These are phyloP conservation scores for Puya raimondii DNA, from an alignment of 176 grass and related monocot genomes.

Conservation along the genomic window DNA sequence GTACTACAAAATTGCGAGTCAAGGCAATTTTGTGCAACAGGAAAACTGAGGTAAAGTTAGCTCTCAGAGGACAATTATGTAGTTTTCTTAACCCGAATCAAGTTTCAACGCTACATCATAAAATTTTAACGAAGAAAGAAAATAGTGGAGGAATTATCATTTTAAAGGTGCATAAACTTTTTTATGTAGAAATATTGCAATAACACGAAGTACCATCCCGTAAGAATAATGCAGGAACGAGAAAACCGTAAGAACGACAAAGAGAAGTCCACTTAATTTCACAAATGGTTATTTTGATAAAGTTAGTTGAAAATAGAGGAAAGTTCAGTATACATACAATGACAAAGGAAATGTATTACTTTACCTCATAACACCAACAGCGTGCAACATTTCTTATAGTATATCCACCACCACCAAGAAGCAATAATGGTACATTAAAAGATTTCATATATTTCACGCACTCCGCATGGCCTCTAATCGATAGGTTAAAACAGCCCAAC, in stretches of 20 bases:
- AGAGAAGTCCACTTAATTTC: background rate
- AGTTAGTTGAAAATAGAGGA: background rate
- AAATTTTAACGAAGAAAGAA: background rate
- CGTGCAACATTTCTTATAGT: slow-evolving; percentile 93
- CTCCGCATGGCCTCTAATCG: slow-evolving; percentile 75
- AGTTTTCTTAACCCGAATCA: background rate
- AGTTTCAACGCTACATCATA: background rate
- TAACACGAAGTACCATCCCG: background rate
- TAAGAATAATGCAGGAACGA: background rate
- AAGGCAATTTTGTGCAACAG: background rate
- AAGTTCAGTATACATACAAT: background rate
- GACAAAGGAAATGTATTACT: background rate
- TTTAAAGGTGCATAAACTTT: background rate
- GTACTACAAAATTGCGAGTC: background rate
- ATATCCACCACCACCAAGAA: slow-evolving; percentile 90
- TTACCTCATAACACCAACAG: slow-evolving; percentile 96
- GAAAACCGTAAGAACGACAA: background rate
- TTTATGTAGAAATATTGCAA: background rate
- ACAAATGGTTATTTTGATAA: background rate
- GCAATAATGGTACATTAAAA: slow-evolving; percentile 83
- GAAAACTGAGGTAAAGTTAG: background rate
- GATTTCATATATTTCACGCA: slow-evolving; percentile 92
- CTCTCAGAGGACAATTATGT: background rate
- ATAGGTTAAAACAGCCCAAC: slow-evolving; percentile 88
- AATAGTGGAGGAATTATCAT: background rate